Percentiles rank a stretch among this genome's conserved stretches.
phyloP scores from a whole-genome alignment of 805 yeast genomes.

The Yarrowia deformans region DNA sequence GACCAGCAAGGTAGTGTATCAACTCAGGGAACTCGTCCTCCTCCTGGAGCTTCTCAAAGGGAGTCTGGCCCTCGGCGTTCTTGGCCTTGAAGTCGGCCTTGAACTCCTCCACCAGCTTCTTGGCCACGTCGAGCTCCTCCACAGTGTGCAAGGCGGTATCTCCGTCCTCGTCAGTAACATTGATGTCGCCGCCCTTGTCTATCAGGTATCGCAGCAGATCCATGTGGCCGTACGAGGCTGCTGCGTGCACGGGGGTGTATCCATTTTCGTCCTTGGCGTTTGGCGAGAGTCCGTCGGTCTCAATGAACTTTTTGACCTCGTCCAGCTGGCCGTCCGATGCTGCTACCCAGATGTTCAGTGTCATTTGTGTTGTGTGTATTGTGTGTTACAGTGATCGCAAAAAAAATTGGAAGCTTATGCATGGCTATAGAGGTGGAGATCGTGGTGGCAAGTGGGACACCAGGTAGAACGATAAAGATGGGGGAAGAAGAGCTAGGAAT shows the following conservation, averaged over 20 bases:
- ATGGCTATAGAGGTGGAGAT: background rate
- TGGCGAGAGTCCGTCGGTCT: conserved; percentile 62
- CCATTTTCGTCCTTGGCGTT: conserved; percentile 90
- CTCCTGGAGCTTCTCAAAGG: conserved; percentile 77
- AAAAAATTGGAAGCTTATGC: conserved; percentile 12
- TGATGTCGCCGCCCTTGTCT: conserved; percentile 74
- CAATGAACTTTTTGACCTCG: conserved; percentile 64
- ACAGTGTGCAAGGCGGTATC: conserved; percentile 95
- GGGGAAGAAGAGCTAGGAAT: background rate
- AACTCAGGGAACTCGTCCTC: conserved; percentile 87
- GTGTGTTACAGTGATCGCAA: background rate
- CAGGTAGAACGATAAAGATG: no score
- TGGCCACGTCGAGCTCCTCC: conserved; percentile 74
- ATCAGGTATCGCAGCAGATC: conserved; percentile 69
- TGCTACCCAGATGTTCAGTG: conserved; percentile 85
- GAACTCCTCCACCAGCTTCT: conserved; percentile 67
- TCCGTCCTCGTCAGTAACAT: conserved; percentile 85
- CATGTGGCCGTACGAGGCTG: conserved; percentile 87
- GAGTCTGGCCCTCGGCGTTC: conserved; percentile 77
- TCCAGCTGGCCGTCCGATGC: conserved; percentile 82
- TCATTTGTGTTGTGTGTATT: background rate
- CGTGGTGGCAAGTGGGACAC: background rate
- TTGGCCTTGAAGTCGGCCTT: conserved; percentile 69
- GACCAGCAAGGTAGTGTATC: conserved; percentile 63
- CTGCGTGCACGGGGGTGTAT: conserved; percentile 97